Base-by-base conservation (phyloP, 495 filamentous ascomycete species). In the Talaromyces nanjingensis region DNA sequence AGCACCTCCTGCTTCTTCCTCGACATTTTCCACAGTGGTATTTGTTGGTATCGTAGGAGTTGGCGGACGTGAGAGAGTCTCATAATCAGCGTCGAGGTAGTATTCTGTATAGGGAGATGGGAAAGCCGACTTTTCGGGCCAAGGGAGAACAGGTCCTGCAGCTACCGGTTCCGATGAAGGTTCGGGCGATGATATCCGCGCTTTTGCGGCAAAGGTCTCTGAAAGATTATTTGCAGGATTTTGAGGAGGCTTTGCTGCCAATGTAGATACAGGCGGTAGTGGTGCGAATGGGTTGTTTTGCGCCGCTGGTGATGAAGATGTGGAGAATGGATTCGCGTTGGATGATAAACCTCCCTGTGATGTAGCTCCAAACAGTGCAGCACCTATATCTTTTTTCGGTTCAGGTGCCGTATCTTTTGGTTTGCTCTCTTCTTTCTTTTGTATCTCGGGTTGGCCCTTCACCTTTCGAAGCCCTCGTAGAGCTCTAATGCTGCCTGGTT, bases 71-170 rank as follows among this genome's bases (percentile, higher is more conserved):
- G 63, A 89, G 49, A 97, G 84, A 18, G 86, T 87, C 72, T 98
- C 96, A 79, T 91, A 93, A 66, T 97, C 94, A 11, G 93, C 93
- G 71, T 98, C 93, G 52, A 99, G 85, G 79, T 90, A 88, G 75
- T 86, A 90, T 55, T 81, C 71, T 0, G 91, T 87, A 77, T 91
- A 97, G 4, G 90, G 78, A 0, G 78, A 20, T 2, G 91, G 91
- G 66, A 89, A 87, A 2, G 76, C 73, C 6, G 85, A 76, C 31
- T 80, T 73, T 25, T 80, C 61, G 18, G 94, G 93, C 93, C 93
- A 98, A 5, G 92, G 90, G 31, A 87, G 66, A 1, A 65, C 65
- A 0, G 76, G 58, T 2, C 67, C 70, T 47, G 69, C 14, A 53
- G 65, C 63, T 63, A 77, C 77, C n/a, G 76, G 72, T 2, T 74